phyloP scores from a whole-genome alignment of 2,329 filamentous ascomycete species.

The Pleoardoris graminearum region DNA sequence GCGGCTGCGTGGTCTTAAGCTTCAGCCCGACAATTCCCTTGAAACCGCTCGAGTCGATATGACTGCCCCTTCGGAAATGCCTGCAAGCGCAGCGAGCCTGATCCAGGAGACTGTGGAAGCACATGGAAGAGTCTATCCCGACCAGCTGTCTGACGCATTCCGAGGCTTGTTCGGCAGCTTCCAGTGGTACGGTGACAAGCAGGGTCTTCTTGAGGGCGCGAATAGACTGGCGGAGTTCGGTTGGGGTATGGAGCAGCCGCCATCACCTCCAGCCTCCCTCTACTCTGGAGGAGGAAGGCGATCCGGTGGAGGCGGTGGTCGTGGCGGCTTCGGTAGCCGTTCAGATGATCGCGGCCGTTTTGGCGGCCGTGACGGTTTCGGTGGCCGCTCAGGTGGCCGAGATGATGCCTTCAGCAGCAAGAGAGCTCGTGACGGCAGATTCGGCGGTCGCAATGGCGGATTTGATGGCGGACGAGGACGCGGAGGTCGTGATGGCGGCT shows the following conservation, averaged over 20 bases:
- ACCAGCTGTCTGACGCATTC: constrained; percentile 57
- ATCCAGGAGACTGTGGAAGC: constrained; percentile 53
- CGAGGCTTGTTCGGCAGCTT: constrained; percentile 60
- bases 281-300: constrained; percentile 15
- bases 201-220: constrained; percentile 48
- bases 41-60: constrained; percentile 55
- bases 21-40: constrained; percentile 60
- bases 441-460: background rate
- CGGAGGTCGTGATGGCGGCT: background rate
- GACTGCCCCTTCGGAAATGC: constrained; percentile 46
- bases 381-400: constrained; percentile 7
- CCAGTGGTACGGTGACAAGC: constrained; percentile 48
- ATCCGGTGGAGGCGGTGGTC: constrained; percentile 15
- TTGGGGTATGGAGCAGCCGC: constrained; percentile 52
- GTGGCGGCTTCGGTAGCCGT: constrained; percentile 13
- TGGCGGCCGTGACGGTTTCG: constrained; percentile 17
- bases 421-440: constrained; percentile 11
- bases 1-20: constrained; percentile 62
- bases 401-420: constrained; percentile 21
- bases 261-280: constrained; percentile 36
- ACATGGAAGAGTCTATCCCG: constrained; percentile 48
- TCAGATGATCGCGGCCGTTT: constrained; percentile 18
- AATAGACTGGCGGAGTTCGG: constrained; percentile 52
- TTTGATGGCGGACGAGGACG: constrained; percentile 13
- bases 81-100: constrained; percentile 47